Conservation (phyloP, 2,329 filamentous ascomycete species). For the Pestalotiopsis fici region DNA sequence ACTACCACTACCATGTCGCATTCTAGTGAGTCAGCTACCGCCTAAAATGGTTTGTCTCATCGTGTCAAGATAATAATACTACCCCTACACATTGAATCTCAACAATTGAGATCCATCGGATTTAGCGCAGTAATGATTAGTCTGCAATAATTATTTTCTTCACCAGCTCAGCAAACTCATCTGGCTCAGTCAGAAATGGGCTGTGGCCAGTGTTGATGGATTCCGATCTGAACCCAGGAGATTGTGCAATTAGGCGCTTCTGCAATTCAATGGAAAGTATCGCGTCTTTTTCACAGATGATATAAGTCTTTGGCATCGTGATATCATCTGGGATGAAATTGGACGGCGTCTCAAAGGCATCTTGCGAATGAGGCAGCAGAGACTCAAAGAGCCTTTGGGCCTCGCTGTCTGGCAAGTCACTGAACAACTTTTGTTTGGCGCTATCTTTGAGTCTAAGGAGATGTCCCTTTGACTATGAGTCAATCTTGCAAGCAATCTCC, state of each 20-base stretch:
- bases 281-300: no score
- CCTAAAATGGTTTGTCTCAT: no score
- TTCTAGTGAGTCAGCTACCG: no score
- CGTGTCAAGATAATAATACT: no score
- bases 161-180: not conserved
- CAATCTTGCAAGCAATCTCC: no score
- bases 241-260: not conserved
- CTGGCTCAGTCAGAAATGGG: constrained; percentile 3
- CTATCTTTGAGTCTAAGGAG: no score
- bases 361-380: constrained; percentile 15
- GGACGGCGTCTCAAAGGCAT: constrained; percentile 15
- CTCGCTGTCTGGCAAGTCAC: constrained; percentile 13
- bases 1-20: no score
- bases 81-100: no score
- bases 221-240: not conserved
- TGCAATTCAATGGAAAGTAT: no score
- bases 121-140: not conserved
- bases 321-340: constrained; percentile 14
- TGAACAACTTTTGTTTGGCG: constrained; percentile 10
- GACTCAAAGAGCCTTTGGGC: constrained; percentile 12
- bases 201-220: not conserved
- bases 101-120: no score
- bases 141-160: not conserved
- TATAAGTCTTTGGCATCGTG: constrained; percentile 11
- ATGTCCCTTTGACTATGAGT: no score